phyloP scores from a whole-genome alignment of 495 filamentous ascomycete species.

The Cercophora newfieldiana region DNA sequence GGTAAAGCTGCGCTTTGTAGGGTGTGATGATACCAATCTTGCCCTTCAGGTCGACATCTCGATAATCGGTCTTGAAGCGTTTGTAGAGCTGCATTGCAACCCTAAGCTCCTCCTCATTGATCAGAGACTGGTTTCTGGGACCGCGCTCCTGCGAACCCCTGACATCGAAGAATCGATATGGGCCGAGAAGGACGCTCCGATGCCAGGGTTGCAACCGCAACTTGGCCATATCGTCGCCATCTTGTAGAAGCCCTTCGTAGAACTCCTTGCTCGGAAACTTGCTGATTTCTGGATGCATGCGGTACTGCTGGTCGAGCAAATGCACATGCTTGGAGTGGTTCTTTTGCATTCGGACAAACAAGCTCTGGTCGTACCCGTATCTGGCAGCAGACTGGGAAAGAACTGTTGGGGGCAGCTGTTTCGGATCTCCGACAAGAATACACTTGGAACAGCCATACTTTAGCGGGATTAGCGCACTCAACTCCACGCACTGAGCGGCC shows the following conservation, averaged over 20 bases:
- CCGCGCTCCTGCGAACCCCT: slow-evolving; percentile 80
- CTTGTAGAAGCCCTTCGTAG: slow-evolving; percentile 82
- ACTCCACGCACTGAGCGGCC: slow-evolving; percentile 95
- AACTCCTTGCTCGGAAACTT: slow-evolving; percentile 85
- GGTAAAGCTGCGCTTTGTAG: slow-evolving; percentile 88
- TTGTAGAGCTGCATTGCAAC: slow-evolving; percentile 82
- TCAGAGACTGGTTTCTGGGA: slow-evolving; percentile 77
- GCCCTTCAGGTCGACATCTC: slow-evolving; percentile 65
- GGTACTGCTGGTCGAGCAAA: slow-evolving; percentile 92
- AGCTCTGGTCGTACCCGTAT: slow-evolving; percentile 94
- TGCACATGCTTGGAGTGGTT: slow-evolving; percentile 90
- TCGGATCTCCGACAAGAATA: slow-evolving; percentile 95
- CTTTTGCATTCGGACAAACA: slow-evolving; percentile 96
- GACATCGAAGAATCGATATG: slow-evolving; percentile 98
- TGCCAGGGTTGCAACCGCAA: slow-evolving; percentile 84
- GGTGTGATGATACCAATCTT: slow-evolving; percentile 97
- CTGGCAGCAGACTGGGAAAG: slow-evolving; percentile 88
- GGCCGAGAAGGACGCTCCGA: slow-evolving; percentile 71
- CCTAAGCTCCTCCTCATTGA: slow-evolving; percentile 84
- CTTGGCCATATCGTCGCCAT: slow-evolving; percentile 78
- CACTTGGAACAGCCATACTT: slow-evolving; percentile 98
- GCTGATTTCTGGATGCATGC: slow-evolving; percentile 98
- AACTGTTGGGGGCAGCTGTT: slow-evolving; percentile 94
- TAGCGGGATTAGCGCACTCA: slow-evolving; percentile 92
- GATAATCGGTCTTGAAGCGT: slow-evolving; percentile 71